Evolutionary conservation across 495 filamentous ascomycete species (phyloP).

Genomic region (Chaetomium tenue): DNA sequence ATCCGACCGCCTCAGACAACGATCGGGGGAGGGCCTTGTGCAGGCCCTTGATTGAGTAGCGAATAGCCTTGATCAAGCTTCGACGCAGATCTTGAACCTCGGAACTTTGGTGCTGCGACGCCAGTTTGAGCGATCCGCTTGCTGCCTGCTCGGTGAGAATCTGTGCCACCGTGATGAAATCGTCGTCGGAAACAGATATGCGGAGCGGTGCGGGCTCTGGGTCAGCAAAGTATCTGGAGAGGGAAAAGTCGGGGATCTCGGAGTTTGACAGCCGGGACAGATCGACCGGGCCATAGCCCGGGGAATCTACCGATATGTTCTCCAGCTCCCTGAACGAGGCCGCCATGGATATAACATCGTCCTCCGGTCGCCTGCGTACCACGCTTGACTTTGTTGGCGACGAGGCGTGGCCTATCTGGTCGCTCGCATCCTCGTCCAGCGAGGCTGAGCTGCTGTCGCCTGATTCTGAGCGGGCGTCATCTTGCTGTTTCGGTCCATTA

Average conservation of each 20-base stretch:
- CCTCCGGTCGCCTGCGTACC: slow-evolving; percentile 40
- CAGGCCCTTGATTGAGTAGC: slow-evolving; percentile 44
- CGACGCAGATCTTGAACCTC: slow-evolving; percentile 33
- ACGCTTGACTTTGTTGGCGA: slow-evolving; percentile 48
- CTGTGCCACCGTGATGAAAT: slow-evolving; percentile 58
- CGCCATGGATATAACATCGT: slow-evolving; percentile 48
- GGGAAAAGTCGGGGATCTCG: slow-evolving; percentile 44
- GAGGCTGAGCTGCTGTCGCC: slow-evolving; percentile 48
- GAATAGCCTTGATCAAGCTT: slow-evolving; percentile 38
- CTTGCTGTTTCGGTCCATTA: slow-evolving; percentile 32
- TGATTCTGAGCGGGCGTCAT: slow-evolving; percentile 46
- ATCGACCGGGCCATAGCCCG: slow-evolving; percentile 42
- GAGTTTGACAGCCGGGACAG: slow-evolving; percentile 41
- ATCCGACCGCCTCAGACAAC: slow-evolving; percentile 38
- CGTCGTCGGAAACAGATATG: slow-evolving; percentile 46
- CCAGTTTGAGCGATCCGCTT: slow-evolving; percentile 40
- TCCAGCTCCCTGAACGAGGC: slow-evolving; percentile 52
- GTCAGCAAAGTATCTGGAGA: slow-evolving; percentile 51
- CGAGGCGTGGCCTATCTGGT: slow-evolving; percentile 42
- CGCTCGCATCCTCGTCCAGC: slow-evolving; percentile 51
- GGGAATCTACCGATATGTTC: slow-evolving; percentile 33
- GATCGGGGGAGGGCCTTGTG: slow-evolving; percentile 39
- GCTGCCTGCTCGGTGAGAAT: slow-evolving; percentile 61
- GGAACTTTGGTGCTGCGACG: slow-evolving; percentile 10
- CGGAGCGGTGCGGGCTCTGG: slow-evolving; percentile 47